A percentile compares a stretch with the other conserved stretches of the same genome.
These are phyloP conservation scores for Starmerella stellata DNA, from an alignment of 805 yeast genomes.

Conservation along the genomic window DNA sequence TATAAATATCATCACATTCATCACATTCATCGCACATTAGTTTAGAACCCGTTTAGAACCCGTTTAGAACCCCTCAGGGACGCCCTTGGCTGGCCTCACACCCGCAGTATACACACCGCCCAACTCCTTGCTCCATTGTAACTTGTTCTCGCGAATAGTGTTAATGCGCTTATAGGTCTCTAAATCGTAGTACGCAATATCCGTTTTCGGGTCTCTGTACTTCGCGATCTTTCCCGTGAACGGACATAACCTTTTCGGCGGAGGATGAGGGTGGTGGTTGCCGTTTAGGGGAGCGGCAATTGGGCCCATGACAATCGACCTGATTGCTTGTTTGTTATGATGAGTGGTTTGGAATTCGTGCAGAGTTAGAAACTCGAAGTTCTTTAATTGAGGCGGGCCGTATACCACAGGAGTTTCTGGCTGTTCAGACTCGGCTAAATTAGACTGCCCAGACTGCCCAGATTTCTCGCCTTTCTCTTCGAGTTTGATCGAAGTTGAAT, in stretches of 20 bases:
- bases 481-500: too few species aligned
- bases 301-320: conserved; percentile 39
- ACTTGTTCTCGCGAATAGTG: conserved; percentile 30
- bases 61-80: conserved; percentile 78
- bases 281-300: conserved; percentile 22
- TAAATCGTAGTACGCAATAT: conserved; percentile 70
- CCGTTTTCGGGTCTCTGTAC: conserved; percentile 75
- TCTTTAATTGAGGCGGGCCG: conserved; percentile 9
- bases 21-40: too few species aligned
- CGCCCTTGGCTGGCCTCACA: conserved; percentile 35
- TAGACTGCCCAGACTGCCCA: too few species aligned
- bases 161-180: conserved; percentile 56
- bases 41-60: too few species aligned
- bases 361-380: conserved; percentile 30
- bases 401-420: conserved; percentile 1
- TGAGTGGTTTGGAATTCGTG: conserved; percentile 28
- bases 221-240: conserved; percentile 64
- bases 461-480: too few species aligned
- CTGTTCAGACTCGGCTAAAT: too few species aligned
- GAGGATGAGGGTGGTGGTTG: conserved; percentile 10
- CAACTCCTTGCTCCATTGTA: conserved; percentile 35
- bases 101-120: conserved; percentile 27
- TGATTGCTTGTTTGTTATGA: conserved; percentile 16
- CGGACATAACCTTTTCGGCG: conserved; percentile 46
- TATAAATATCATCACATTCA: too few species aligned